A percentile compares a stretch with the other conserved stretches of the same genome.
phyloP scores from a whole-genome alignment of 148 eudicot genomes.

The Oxyria digyna region DNA sequence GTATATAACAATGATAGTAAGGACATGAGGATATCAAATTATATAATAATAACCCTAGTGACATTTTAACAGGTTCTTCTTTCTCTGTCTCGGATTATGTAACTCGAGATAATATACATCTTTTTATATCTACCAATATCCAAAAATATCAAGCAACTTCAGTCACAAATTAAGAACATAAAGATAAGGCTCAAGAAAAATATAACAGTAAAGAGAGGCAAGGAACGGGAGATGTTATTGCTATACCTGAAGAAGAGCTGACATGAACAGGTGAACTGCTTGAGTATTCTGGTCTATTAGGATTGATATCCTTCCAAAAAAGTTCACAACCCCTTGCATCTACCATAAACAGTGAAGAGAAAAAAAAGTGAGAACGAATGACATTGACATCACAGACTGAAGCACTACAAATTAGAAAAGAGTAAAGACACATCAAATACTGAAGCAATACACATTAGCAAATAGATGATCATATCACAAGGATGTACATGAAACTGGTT shows the following conservation, averaged over 20 bases:
- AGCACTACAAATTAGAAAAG: background rate
- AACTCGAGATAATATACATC: background rate
- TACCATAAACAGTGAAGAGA: constrained; percentile 13
- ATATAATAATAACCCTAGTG: background rate
- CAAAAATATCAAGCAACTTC: background rate
- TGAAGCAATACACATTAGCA: background rate
- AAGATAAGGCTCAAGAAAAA: background rate
- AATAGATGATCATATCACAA: background rate
- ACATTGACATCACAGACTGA: background rate
- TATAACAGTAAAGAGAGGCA: background rate
- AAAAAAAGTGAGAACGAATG: background rate
- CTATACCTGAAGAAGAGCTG: constrained; percentile 83
- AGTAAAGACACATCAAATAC: no score
- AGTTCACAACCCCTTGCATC: constrained; percentile 91
- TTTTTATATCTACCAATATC: background rate
- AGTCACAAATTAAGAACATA: background rate
- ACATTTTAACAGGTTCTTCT: background rate
- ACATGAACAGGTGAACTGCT: constrained; percentile 85
- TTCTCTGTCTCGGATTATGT: background rate
- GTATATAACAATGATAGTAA: background rate
- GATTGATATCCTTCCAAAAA: constrained; percentile 81
- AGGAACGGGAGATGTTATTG: constrained; percentile 5
- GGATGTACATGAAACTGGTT: background rate
- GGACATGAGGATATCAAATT: background rate
- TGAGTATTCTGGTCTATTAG: constrained; percentile 91